Evolutionary conservation across 352 stramenopile species (phyloP), one percentile per base, ranked within the genome.

Genomic region (Achlya hypogyna): DNA sequence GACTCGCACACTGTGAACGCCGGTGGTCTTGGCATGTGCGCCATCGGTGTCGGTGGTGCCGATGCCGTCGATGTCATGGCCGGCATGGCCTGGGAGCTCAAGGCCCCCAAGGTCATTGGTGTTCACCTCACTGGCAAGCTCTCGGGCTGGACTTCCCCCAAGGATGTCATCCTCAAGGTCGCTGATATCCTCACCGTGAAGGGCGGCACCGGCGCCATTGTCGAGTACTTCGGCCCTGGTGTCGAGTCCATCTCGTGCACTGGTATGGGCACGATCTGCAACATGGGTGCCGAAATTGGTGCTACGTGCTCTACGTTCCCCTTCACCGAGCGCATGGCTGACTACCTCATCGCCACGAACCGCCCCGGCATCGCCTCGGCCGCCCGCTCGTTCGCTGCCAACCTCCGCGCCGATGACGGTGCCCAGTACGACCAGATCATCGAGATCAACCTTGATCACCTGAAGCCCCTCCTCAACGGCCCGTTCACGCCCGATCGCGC

Each of bases 111-210:
- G 85, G 87, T 97, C 34, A 97, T 97, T 77, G 91, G 91, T 77
- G 91, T 97, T 59, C 95, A 97, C 73, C 78, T 97, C 51, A 97
- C 87, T 53, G 91, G 91, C 53, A 95, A 96, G 77, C 78, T 97
- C 14, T 93, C 81, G 64, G 91, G 91, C 66, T 97, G 91, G 90
- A 97, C 89, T 28, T 96, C 87, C 51, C 87, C 89, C 22, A 97
- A 97, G 86, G 91, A 97, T 58, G 84, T 97, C 49, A 97, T 97
- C 76, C 84, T 97, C 47, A 97, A 97, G 86, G 87, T 97, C 34
- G 89, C 89, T 32, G 89, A 96, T 75, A 97, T 97, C 64, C 70
- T 97, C 67, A 97, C 91, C 25, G 91, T 97, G 34, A 97, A 97
- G 83, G 91, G 91, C 43, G 91, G 91, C 70, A 97, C 91, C 65